Evolutionary conservation across 2,329 filamentous ascomycete species (phyloP).

Genomic region (Phaeosphaeriaceae sp.): DNA sequence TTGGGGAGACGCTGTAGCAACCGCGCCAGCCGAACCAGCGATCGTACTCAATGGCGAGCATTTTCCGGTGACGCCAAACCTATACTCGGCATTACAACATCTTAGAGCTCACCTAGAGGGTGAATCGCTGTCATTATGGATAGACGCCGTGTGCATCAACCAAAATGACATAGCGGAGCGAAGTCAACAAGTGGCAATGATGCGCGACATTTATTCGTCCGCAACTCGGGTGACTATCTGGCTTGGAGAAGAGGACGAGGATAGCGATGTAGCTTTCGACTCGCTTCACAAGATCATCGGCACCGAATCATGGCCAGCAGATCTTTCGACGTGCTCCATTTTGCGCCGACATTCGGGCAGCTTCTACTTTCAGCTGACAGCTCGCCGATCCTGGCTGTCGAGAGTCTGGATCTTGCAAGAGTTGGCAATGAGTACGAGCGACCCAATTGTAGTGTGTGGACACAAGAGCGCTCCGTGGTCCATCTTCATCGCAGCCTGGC

Average conservation of each 20-base stretch:
- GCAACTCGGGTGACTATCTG: slow-evolving; percentile 16
- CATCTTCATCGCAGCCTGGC: slow-evolving; percentile 4
- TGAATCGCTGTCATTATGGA: slow-evolving; percentile 23
- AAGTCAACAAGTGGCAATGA: slow-evolving; percentile 40
- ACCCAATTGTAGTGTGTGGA: slow-evolving; percentile 6
- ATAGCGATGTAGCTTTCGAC: slow-evolving; percentile 2
- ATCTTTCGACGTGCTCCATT: no score
- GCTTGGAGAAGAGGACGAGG: slow-evolving; percentile 12
- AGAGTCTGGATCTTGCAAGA: slow-evolving; percentile 10
- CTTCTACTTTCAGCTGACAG: not conserved
- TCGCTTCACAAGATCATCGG: not conserved
- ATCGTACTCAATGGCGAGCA: not conserved
- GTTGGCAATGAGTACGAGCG: not conserved
- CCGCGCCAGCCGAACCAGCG: not conserved
- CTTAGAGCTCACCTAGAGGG: not conserved
- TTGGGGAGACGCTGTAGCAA: not conserved
- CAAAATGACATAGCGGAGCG: slow-evolving; percentile 39
- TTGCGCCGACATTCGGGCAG: not conserved
- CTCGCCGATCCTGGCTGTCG: slow-evolving; percentile 3
- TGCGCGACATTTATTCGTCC: slow-evolving; percentile 39
- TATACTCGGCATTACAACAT: slow-evolving; percentile 1
- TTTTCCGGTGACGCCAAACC: slow-evolving; percentile 3
- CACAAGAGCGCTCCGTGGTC: slow-evolving; percentile 4
- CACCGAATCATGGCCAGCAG: not conserved
- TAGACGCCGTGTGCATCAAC: slow-evolving; percentile 31